These are phyloP conservation scores for Aspergillus costaricaensis DNA, from an alignment of 2,329 filamentous ascomycete species.

Conservation along the genomic window DNA sequence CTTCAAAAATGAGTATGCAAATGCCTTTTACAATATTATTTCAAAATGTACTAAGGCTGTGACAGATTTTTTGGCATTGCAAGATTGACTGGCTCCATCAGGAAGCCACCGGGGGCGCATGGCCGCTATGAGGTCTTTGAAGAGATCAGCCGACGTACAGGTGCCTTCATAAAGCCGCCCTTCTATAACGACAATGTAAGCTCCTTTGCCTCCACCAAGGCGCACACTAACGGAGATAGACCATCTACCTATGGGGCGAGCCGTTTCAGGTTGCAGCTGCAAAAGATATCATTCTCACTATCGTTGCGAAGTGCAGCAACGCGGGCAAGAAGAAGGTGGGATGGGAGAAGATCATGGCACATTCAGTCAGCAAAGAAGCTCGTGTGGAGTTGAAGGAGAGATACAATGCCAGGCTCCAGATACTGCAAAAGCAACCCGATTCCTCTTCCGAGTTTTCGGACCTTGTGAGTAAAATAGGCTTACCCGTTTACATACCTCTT, in stretches of 20 bases:
- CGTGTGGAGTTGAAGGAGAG: slow-evolving; percentile 25
- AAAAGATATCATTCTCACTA: slow-evolving; percentile 19
- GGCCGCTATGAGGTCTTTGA: slow-evolving; percentile 29
- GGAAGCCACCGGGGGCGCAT: slow-evolving; percentile 4
- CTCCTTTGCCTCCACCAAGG: neutral
- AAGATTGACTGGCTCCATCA: slow-evolving; percentile 9
- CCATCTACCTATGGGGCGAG: slow-evolving; percentile 31
- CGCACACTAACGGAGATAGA: slow-evolving; percentile 17
- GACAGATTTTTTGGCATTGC: slow-evolving; percentile 26
- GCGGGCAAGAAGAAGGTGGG: slow-evolving; percentile 23
- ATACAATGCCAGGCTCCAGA: slow-evolving; percentile 25
- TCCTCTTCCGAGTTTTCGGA: slow-evolving; percentile 25
- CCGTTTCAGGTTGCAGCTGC: slow-evolving; percentile 26
- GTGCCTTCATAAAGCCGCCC: slow-evolving; percentile 31
- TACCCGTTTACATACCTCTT: neutral
- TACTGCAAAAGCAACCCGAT: slow-evolving; percentile 31
- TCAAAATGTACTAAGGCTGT: neutral
- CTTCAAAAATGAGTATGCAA: slow-evolving; percentile 27
- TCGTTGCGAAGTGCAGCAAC: slow-evolving; percentile 22
- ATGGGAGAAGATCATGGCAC: slow-evolving; percentile 28
- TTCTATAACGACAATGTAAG: slow-evolving; percentile 26
- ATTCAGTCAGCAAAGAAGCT: slow-evolving; percentile 29
- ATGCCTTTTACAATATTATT: neutral
- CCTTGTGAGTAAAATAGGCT: slow-evolving; percentile 22
- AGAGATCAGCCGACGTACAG: slow-evolving; percentile 29